Conservation (phyloP, 768 basidiomycete genomes). For the Mycena epipterygia region DNA sequence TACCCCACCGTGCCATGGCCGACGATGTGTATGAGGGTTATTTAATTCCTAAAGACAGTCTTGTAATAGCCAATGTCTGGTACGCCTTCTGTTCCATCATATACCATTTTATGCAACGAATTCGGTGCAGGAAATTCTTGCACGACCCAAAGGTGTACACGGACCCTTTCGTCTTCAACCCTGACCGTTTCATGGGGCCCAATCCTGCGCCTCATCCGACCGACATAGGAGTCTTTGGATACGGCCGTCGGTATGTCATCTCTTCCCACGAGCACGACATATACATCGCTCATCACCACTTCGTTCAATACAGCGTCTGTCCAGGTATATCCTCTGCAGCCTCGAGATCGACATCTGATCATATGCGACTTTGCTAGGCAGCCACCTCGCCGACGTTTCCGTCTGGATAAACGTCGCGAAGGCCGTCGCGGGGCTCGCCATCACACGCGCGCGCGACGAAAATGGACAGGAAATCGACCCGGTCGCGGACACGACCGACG, state of each 20-base stretch:
- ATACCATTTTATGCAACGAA: background rate
- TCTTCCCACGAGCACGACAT: background rate
- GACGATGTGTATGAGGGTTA: constrained; percentile 50
- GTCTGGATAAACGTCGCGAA: constrained; percentile 39
- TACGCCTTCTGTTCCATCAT: background rate
- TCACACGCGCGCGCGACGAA: constrained; percentile 37
- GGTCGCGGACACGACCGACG: constrained; percentile 33
- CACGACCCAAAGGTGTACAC: constrained; percentile 47
- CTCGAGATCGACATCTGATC: background rate
- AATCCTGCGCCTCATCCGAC: constrained; percentile 37
- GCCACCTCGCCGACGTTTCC: constrained; percentile 39
- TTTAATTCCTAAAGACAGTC: constrained; percentile 48
- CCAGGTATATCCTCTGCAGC: constrained; percentile 10
- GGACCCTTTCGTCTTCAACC: constrained; percentile 49
- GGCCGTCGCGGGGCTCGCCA: constrained; percentile 37
- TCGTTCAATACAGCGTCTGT: constrained; percentile 7
- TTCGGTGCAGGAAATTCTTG: constrained; percentile 42
- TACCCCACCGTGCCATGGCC: constrained; percentile 43
- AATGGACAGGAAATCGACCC: constrained; percentile 38
- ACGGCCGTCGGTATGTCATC: constrained; percentile 39
- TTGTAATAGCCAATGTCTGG: constrained; percentile 41
- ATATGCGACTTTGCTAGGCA: background rate
- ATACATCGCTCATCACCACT: background rate
- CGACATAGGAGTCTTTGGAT: constrained; percentile 44
- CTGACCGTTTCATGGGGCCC: constrained; percentile 47